Evolutionary conservation across 1,139 yeast species (phyloP).

Genomic region (Lodderomyces metapsilosis): DNA sequence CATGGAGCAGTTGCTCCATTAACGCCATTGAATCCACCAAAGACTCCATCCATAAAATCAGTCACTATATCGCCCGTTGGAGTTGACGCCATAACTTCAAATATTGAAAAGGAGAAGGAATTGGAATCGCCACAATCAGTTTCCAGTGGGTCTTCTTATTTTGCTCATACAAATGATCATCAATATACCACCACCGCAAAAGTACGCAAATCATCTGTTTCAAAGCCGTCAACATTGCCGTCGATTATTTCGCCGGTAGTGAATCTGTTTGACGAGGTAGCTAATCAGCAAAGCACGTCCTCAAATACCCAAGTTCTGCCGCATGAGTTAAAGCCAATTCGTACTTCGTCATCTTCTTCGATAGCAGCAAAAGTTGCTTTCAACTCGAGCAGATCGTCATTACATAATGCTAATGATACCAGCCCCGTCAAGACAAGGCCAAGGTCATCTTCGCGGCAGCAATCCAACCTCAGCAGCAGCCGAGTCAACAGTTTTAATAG

Average conservation of each 20-base stretch:
- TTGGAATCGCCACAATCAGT: slow-evolving; percentile 22
- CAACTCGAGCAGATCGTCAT: slow-evolving; percentile 20
- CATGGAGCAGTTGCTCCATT: slow-evolving; percentile 6
- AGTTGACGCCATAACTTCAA: slow-evolving; percentile 12
- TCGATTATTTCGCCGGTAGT: slow-evolving; percentile 7
- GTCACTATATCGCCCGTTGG: slow-evolving; percentile 41
- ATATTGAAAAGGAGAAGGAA: slow-evolving; percentile 10
- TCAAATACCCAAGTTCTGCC: neutral
- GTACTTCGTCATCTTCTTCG: slow-evolving; percentile 26
- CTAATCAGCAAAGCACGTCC: neutral
- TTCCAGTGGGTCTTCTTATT: slow-evolving; percentile 15
- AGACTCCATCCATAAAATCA: slow-evolving; percentile 38
- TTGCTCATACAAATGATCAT: slow-evolving; percentile 9
- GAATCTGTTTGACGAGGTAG: neutral
- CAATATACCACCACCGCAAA: neutral
- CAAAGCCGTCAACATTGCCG: slow-evolving; percentile 12
- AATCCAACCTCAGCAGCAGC: slow-evolving; percentile 5
- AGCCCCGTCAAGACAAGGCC: slow-evolving; percentile 8
- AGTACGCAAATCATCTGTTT: slow-evolving; percentile 9
- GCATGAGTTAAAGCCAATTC: slow-evolving; percentile 6
- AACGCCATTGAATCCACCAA: slow-evolving; percentile 22
- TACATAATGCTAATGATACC: slow-evolving; percentile 5
- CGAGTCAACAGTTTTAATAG: slow-evolving; percentile 10
- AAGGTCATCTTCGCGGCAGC: neutral
- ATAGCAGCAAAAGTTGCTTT: slow-evolving; percentile 34